Percentiles rank a stretch among this genome's conserved stretches.
phyloP scores from a whole-genome alignment of 495 filamentous ascomycete genomes.

The Neohortaea acidophila region DNA sequence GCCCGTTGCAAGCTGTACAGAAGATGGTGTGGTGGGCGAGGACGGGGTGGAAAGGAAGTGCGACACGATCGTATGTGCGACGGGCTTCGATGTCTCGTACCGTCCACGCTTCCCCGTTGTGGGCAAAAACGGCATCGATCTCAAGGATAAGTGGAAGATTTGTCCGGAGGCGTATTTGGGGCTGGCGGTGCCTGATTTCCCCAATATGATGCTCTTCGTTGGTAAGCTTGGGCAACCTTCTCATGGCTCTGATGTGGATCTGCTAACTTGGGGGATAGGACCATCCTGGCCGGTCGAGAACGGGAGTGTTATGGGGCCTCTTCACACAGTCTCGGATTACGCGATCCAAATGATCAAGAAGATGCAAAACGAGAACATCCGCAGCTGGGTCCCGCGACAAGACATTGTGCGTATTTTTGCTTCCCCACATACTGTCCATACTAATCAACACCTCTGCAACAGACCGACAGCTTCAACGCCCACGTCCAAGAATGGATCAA shows the following conservation, averaged over 20 bases:
- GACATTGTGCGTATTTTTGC: too few species aligned
- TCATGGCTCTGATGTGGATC: background rate
- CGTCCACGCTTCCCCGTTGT: constrained; percentile 24
- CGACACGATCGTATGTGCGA: constrained; percentile 28
- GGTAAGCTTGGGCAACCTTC: constrained; percentile 2
- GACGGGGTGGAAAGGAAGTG: constrained; percentile 23
- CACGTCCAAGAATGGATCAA: constrained; percentile 27
- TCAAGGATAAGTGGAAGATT: constrained; percentile 24
- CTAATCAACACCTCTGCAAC: too few species aligned
- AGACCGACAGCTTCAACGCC: constrained; percentile 23
- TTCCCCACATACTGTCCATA: background rate
- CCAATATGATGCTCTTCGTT: constrained; percentile 25
- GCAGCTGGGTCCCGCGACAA: constrained; percentile 24
- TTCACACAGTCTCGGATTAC: constrained; percentile 23
- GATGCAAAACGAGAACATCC: constrained; percentile 28
- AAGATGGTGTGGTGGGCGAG: constrained; percentile 24
- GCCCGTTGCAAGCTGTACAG: constrained; percentile 19
- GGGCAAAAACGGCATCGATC: constrained; percentile 21
- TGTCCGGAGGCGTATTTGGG: constrained; percentile 24
- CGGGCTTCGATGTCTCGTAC: constrained; percentile 28
- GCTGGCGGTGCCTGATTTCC: constrained; percentile 24
- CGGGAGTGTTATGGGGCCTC: constrained; percentile 22
- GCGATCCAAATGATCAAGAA: constrained; percentile 25
- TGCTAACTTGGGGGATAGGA: background rate
- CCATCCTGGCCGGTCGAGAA: constrained; percentile 24